Conservation (phyloP, 129 eudicot genomes). For the Arctium minus region DNA sequence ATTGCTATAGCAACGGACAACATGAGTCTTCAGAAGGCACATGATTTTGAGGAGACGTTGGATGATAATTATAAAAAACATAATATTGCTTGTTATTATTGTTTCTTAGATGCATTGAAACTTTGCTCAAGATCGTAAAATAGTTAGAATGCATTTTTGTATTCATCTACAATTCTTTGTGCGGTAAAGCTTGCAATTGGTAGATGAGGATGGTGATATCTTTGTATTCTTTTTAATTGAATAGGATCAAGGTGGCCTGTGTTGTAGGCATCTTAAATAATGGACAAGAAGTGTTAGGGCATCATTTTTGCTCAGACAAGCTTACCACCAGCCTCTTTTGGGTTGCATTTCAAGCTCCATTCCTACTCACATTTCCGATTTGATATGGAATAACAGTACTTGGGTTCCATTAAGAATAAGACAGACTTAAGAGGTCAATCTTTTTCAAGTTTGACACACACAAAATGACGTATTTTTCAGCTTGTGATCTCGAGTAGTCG, state of each 20-base stretch:
- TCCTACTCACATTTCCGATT: background rate
- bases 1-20: constrained; percentile 92
- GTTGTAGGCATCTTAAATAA: too few relatives aligned
- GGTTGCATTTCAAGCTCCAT: background rate
- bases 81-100: background rate
- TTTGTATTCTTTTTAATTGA: background rate
- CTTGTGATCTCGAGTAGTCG: background rate
- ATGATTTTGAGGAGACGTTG: constrained; percentile 57
- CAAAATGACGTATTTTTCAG: too few relatives aligned
- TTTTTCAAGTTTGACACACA: too few relatives aligned
- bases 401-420: background rate
- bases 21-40: constrained; percentile 97
- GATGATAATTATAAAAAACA: constrained; percentile 35
- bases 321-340: too few relatives aligned
- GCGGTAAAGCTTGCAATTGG: background rate
- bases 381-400: background rate
- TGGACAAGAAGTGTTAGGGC: background rate
- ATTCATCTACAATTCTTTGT: background rate
- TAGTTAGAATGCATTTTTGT: background rate
- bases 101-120: background rate
- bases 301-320: too few relatives aligned
- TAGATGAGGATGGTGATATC: background rate
- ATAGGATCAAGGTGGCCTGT: background rate
- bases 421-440: too few relatives aligned
- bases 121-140: background rate